Conservation (phyloP, 306 rosid genomes). For the Senna tora region DNA sequence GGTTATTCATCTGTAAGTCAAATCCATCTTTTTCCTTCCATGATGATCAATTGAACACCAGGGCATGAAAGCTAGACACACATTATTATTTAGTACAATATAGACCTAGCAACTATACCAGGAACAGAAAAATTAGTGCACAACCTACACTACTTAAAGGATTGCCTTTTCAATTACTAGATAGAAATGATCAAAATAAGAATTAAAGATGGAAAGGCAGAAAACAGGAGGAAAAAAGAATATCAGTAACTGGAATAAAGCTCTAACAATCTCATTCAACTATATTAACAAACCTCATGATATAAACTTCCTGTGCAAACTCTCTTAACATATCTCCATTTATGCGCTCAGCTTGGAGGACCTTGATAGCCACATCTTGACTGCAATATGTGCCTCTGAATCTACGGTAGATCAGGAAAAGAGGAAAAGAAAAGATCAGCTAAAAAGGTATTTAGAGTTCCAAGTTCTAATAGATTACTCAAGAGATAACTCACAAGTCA, state of each 20-base stretch:
- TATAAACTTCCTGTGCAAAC: conserved; percentile 97
- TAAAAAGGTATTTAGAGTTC: conserved; percentile 32
- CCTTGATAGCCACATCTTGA: conserved; percentile 95
- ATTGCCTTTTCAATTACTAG: conserved; percentile 29
- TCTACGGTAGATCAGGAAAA: conserved; percentile 54
- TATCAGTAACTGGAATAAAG: conserved; percentile 29
- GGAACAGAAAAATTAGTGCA: conserved; percentile 1
- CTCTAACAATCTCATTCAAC: conserved; percentile 34
- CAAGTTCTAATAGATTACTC: conserved; percentile 25
- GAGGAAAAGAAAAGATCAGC: conserved; percentile 45
- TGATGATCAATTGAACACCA: background rate
- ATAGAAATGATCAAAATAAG: background rate
- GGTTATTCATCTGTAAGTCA: conserved; percentile 18
- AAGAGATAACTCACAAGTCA: conserved; percentile 75
- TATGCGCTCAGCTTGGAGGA: conserved; percentile 86
- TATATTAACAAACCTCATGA: conserved; percentile 76
- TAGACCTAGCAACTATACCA: conserved; percentile 23
- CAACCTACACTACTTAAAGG: conserved; percentile 9
- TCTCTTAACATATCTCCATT: conserved; percentile 84
- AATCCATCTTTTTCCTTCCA: conserved; percentile 15
- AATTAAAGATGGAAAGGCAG: conserved; percentile 12
- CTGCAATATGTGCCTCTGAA: conserved; percentile 89
- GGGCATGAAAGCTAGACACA: conserved; percentile 7
- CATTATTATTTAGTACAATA: conserved; percentile 22
- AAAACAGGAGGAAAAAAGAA: background rate